Evolutionary conservation across 2,329 filamentous ascomycete species (phyloP), one percentile per base, ranked within the genome.

Genomic region (Ascochyta fabae): DNA sequence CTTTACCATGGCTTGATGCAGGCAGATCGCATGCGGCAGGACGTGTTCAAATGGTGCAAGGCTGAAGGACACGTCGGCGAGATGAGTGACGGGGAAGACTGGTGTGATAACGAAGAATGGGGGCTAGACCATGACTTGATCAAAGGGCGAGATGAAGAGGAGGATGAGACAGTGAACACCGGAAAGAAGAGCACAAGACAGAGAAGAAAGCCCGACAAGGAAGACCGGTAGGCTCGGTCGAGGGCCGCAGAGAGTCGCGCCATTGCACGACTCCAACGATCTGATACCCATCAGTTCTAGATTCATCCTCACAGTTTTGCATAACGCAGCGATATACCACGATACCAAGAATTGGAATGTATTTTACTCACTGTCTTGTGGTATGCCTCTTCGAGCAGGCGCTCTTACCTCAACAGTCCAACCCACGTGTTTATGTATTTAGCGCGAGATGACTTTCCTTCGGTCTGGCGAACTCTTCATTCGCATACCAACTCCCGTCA

Each of bases 31-130:
- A 83, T 90, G 73, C 84, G 91, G 26, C 86, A 85, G 65, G 83
- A 86, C 19, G 89, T 95, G 3, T 83, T 88, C 70, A 84, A 85
- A 63, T 92, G 89, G 88, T 84, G 87, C 62, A 91, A 92, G 71
- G 88, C 91, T 1, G 91, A 94, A 76, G 90, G 84, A 22, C 91
- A 94, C 69, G 74, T 87, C 15, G 84, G 87, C 45, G 90, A 93
- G 73, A 87, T 95, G 87, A 92, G 89, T 46, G 91, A 96, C 71
- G 90, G 90, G 10, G 91, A 96, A 78, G 91, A 96, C 72, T 96
- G 90, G 89, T 93, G 92, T 70, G 91, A 96, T 74, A 85, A 85
- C 68, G 88, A 91, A 48, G 89, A 91, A 76, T 94, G 90, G 90
- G 85, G 84, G 0, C 74, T 95, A 44, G 83, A 85, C 8, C 88